A percentile compares a stretch with the other conserved stretches of the same genome.
Conservation (phyloP, 2,329 filamentous ascomycete species). For the Fusarium sp. region DNA sequence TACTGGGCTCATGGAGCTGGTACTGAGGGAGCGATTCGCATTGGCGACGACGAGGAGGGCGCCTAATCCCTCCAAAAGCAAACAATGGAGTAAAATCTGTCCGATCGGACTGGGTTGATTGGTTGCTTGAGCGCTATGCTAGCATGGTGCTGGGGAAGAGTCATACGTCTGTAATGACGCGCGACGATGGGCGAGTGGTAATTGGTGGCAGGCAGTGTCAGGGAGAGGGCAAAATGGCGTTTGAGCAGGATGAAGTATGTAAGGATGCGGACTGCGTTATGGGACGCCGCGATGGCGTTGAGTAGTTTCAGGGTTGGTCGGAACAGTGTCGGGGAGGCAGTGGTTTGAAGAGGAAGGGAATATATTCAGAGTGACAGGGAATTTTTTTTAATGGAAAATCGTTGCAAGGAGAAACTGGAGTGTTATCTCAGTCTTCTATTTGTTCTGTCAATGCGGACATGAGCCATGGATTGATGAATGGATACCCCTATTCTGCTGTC, state of each 20-base stretch:
- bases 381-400: not conserved
- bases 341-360: not conserved
- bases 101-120: not conserved
- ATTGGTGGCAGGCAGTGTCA: not conserved
- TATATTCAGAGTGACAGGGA: not conserved
- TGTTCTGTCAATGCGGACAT: not conserved
- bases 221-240: not conserved
- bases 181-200: not conserved
- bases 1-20: constrained; percentile 53
- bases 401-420: not conserved
- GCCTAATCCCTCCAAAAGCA: constrained; percentile 14
- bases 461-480: not conserved
- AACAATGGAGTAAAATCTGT: not conserved
- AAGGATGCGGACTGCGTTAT: not conserved
- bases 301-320: not conserved
- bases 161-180: not conserved
- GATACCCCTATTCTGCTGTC: not conserved
- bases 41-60: constrained; percentile 54
- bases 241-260: not conserved
- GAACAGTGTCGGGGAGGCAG: not conserved
- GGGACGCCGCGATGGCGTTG: not conserved
- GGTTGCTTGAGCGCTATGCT: not conserved
- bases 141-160: not conserved
- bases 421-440: not conserved
- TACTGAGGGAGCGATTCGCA: constrained; percentile 51